These are phyloP conservation scores for Parsonsia alboflavescens DNA, from an alignment of 257 asterid species.

Conservation along the genomic window DNA sequence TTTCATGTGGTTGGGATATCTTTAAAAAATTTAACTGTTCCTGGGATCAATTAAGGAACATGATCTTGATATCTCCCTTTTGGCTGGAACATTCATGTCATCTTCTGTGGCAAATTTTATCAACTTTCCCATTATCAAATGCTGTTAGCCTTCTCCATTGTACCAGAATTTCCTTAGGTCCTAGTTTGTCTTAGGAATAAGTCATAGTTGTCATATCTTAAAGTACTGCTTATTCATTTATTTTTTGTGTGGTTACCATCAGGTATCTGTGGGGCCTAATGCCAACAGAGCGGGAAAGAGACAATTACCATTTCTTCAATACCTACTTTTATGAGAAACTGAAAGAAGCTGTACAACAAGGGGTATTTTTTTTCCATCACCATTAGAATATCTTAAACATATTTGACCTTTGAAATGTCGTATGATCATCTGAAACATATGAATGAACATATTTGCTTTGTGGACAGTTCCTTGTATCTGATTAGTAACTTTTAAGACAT, in stretches of 20 bases:
- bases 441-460: not conserved
- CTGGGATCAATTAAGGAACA: not conserved
- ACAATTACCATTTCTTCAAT: constrained; percentile 63
- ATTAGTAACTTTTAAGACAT: not conserved
- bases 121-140: not conserved
- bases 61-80: not conserved
- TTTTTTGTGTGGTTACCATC: constrained; percentile 7
- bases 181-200: not conserved
- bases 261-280: constrained; percentile 72
- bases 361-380: constrained; percentile 44
- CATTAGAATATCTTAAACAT: not conserved
- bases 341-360: constrained; percentile 51
- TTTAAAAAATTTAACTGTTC: not conserved
- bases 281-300: constrained; percentile 25
- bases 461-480: not conserved
- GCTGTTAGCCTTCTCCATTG: no score
- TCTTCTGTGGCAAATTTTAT: not conserved
- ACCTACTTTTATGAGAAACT: constrained; percentile 84
- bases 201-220: not conserved
- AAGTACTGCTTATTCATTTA: not conserved
- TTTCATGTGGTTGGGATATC: not conserved
- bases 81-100: not conserved
- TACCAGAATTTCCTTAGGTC: not conserved
- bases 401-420: not conserved
- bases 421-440: not conserved